phyloP scores from a whole-genome alignment of 2,329 filamentous ascomycete species.

The Furcasterigmium sp. region DNA sequence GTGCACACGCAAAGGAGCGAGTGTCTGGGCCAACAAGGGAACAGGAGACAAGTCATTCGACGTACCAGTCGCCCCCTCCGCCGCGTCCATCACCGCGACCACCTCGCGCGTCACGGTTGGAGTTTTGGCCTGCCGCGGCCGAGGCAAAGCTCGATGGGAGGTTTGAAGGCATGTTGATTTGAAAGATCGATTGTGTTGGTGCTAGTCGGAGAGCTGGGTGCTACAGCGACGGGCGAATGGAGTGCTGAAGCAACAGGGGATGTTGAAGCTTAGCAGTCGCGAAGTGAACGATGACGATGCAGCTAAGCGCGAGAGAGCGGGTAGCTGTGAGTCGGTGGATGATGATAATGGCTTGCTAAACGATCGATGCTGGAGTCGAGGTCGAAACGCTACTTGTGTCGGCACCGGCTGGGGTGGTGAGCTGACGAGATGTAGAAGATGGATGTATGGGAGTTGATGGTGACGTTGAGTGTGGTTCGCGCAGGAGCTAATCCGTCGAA shows the following conservation, averaged over 20 bases:
- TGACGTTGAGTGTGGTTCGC: conserved; percentile 7
- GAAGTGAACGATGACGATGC: conserved; percentile 6
- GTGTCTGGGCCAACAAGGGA: conserved; percentile 3
- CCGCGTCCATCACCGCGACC: conserved; percentile 54
- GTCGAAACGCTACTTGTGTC: conserved; percentile 7
- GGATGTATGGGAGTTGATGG: conserved; percentile 9
- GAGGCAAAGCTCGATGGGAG: conserved; percentile 81
- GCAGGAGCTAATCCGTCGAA: conserved; percentile 11
- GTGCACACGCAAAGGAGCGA: too few species aligned
- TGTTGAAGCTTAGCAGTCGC: conserved; percentile 6
- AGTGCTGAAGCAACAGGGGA: conserved; percentile 2
- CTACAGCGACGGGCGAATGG: conserved; percentile 6
- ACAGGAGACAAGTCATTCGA: conserved; percentile 15
- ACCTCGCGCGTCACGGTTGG: conserved; percentile 53
- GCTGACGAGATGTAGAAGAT: conserved; percentile 3
- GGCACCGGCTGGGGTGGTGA: too few species aligned
- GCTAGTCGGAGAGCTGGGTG: not conserved
- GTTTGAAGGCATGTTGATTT: conserved; percentile 59
- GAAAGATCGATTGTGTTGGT: not conserved
- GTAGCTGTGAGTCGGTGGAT: not conserved
- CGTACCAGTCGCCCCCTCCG: conserved; percentile 66
- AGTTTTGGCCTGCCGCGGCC: conserved; percentile 70
- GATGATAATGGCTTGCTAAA: conserved; percentile 12
- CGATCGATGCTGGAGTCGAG: conserved; percentile 8
- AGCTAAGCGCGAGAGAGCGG: conserved; percentile 5